phyloP scores from a whole-genome alignment of 1,139 yeast species.

The Candida gigantensis region DNA sequence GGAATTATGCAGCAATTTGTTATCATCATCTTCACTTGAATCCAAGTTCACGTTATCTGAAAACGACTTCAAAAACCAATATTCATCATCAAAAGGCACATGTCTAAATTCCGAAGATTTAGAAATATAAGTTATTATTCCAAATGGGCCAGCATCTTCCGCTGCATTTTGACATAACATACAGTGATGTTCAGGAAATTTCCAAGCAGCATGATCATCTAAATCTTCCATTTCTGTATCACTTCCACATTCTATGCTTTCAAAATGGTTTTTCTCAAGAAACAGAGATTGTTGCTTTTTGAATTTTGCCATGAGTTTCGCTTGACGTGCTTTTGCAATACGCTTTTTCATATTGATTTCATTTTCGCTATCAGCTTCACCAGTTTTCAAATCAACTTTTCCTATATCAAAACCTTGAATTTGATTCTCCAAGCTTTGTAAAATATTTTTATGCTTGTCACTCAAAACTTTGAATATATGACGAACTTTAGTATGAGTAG shows the following conservation, averaged over 20 bases:
- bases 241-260: slow-evolving; percentile 27
- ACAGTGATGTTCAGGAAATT: slow-evolving; percentile 78
- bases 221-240: slow-evolving; percentile 43
- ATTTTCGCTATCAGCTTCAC: slow-evolving; percentile 28
- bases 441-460: slow-evolving; percentile 25
- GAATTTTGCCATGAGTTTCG: slow-evolving; percentile 73
- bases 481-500: slow-evolving; percentile 53
- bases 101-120: slow-evolving; percentile 62
- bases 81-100: slow-evolving; percentile 62
- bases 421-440: slow-evolving; percentile 21
- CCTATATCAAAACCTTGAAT: slow-evolving; percentile 23
- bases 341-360: slow-evolving; percentile 64
- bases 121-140: slow-evolving; percentile 63
- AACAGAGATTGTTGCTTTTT: slow-evolving; percentile 76
- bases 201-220: slow-evolving; percentile 51
- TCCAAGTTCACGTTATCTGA: slow-evolving; percentile 57
- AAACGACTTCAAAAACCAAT: slow-evolving; percentile 69
- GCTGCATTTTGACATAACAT: slow-evolving; percentile 86
- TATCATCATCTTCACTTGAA: slow-evolving; percentile 25
- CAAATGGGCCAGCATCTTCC: slow-evolving; percentile 70
- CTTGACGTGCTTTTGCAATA: slow-evolving; percentile 71
- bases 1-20: slow-evolving; percentile 13
- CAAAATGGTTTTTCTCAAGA: slow-evolving; percentile 49
- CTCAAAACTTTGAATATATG: slow-evolving; percentile 49
- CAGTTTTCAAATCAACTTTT: slow-evolving; percentile 20